A percentile compares a stretch with the other conserved stretches of the same genome.
Conservation (phyloP, 2,329 filamentous ascomycete species). For the Aspergillus versicolor region DNA sequence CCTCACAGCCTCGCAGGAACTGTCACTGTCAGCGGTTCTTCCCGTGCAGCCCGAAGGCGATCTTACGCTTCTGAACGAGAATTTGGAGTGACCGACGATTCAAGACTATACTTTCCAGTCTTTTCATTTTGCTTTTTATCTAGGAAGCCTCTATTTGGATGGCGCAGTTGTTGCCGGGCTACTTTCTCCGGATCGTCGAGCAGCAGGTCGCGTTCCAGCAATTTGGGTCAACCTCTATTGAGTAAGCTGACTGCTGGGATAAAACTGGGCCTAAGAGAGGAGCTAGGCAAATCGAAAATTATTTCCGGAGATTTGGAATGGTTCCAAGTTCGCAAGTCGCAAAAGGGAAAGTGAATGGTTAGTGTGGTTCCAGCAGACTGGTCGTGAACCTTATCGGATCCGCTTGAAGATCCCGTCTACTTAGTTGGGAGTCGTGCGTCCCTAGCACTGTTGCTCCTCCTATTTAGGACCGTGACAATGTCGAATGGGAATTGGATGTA, state of each 20-base stretch:
- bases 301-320: slow-evolving; percentile 9
- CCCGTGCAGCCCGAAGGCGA: slow-evolving; percentile 6
- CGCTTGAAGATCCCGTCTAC: background rate
- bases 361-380: slow-evolving; percentile 7
- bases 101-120: background rate
- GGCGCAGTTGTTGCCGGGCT: background rate
- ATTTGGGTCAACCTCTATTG: slow-evolving; percentile 3
- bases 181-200: background rate
- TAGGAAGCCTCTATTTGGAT: background rate
- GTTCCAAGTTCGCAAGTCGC: background rate
- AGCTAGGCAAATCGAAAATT: background rate
- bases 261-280: background rate
- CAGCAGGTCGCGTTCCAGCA: slow-evolving; percentile 8
- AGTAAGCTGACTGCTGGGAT: background rate
- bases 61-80: background rate
- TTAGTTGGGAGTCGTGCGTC: slow-evolving; percentile 4
- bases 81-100: background rate
- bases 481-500: background rate
- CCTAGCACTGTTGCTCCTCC: background rate
- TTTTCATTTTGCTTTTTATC: background rate
- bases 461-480: background rate
- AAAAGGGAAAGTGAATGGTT: background rate
- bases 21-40: slow-evolving; percentile 11
- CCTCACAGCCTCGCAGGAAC: slow-evolving; percentile 2
- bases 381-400: slow-evolving; percentile 13